A percentile compares a stretch with the other conserved stretches of the same genome.
phyloP scores from a whole-genome alignment of 768 basidiomycete species.

The Boletellus emodensis region DNA sequence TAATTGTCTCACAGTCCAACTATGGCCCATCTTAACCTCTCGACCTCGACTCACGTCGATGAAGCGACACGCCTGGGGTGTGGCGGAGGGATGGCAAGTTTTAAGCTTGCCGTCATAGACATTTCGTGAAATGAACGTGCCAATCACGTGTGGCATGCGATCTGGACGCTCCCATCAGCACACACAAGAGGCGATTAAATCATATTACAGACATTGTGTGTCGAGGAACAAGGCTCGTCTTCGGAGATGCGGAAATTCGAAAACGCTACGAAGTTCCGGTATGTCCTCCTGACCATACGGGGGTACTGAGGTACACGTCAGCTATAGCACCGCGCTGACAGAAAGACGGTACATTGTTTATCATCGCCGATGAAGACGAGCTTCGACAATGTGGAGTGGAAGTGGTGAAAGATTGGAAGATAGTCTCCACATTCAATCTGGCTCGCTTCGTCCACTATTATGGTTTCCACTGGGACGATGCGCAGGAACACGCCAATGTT shows the following conservation, averaged over 20 bases:
- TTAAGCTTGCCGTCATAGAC: slow-evolving; percentile 59
- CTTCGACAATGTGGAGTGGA: slow-evolving; percentile 26
- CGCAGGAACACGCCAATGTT: slow-evolving; percentile 12
- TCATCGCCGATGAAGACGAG: slow-evolving; percentile 40
- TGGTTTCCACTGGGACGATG: slow-evolving; percentile 32
- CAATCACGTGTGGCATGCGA: slow-evolving; percentile 78
- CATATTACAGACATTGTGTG: slow-evolving; percentile 59
- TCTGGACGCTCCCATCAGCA: slow-evolving; percentile 40
- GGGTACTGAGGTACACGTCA: slow-evolving; percentile 48
- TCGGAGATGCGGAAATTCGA: slow-evolving; percentile 63
- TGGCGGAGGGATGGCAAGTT: slow-evolving; percentile 47
- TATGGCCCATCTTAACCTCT: slow-evolving; percentile 27
- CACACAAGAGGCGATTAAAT: neutral
- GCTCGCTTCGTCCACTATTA: slow-evolving; percentile 47
- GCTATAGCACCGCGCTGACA: neutral
- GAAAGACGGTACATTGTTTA: slow-evolving; percentile 31
- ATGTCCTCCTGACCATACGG: slow-evolving; percentile 74
- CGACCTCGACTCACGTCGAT: slow-evolving; percentile 37
- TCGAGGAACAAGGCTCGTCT: slow-evolving; percentile 50
- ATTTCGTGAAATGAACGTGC: slow-evolving; percentile 59
- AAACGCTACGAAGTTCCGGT: slow-evolving; percentile 63
- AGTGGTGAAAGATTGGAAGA: slow-evolving; percentile 32
- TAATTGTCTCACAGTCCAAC: slow-evolving; percentile 32
- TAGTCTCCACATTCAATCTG: slow-evolving; percentile 44
- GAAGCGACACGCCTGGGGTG: slow-evolving; percentile 33